Evolutionary conservation across 2,329 filamentous ascomycete species (phyloP).

Genomic region (Emergomyces pasteurianus): DNA sequence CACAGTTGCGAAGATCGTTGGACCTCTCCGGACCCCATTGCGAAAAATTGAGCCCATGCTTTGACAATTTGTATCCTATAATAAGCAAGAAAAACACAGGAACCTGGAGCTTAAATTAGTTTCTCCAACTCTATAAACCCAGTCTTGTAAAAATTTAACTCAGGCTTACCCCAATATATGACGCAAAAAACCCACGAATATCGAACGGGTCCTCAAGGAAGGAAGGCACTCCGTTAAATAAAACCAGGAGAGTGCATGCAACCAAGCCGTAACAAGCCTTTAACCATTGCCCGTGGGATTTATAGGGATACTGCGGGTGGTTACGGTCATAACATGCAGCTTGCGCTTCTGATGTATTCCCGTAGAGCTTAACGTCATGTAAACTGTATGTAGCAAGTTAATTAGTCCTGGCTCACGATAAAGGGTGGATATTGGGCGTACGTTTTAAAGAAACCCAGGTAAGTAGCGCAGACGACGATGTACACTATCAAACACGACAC

Average conservation of each 20-base stretch:
- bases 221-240: slow-evolving; percentile 14
- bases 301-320: slow-evolving; percentile 18
- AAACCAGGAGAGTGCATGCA: slow-evolving; percentile 11
- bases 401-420: not conserved
- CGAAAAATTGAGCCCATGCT: slow-evolving; percentile 23
- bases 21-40: slow-evolving; percentile 28
- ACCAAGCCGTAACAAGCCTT: slow-evolving; percentile 18
- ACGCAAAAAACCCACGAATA: slow-evolving; percentile 25
- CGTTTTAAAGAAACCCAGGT: slow-evolving; percentile 24
- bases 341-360: slow-evolving; percentile 24
- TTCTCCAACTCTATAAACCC: not conserved
- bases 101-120: slow-evolving; percentile 14
- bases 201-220: slow-evolving; percentile 22
- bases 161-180: slow-evolving; percentile 29
- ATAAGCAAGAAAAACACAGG: slow-evolving; percentile 28
- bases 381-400: slow-evolving; percentile 17
- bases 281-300: slow-evolving; percentile 18
- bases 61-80: slow-evolving; percentile 28
- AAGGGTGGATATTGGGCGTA: slow-evolving; percentile 10
- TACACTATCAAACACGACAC: slow-evolving; percentile 33
- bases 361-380: slow-evolving; percentile 27
- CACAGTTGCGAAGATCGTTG: slow-evolving; percentile 26
- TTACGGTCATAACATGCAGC: slow-evolving; percentile 14
- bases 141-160: not conserved
- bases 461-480: slow-evolving; percentile 29